A percentile compares a stretch with the other conserved stretches of the same genome.
These are phyloP conservation scores for Bruguiera gymnorhiza DNA, from an alignment of 345 rosid species.

Conservation along the genomic window DNA sequence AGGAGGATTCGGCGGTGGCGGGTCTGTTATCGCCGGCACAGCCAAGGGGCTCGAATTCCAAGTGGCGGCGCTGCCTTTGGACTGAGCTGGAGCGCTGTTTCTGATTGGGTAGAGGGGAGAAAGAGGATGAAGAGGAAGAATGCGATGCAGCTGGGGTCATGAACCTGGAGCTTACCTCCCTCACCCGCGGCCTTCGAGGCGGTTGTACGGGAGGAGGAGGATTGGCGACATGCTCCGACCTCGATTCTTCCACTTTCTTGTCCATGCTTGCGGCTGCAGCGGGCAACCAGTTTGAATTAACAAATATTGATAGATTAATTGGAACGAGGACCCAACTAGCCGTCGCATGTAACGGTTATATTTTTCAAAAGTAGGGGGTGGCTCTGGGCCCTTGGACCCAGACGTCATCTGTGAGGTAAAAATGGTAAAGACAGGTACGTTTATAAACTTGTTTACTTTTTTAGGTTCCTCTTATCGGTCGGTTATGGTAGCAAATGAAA, in stretches of 20 bases:
- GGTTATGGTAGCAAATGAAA: too few relatives aligned
- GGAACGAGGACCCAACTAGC: constrained; percentile 10
- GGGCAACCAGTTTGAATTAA: too few relatives aligned
- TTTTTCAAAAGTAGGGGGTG: constrained; percentile 11
- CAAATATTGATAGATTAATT: too few relatives aligned
- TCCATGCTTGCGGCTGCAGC: too few relatives aligned
- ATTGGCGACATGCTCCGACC: not conserved
- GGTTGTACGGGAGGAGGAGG: not conserved
- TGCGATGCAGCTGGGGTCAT: constrained; percentile 16
- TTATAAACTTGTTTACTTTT: too few relatives aligned
- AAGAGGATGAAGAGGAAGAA: constrained; percentile 9
- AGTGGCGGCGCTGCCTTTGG: constrained; percentile 48
- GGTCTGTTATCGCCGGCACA: too few relatives aligned
- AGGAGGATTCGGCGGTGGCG: constrained; percentile 22
- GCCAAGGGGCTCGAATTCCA: constrained; percentile 24
- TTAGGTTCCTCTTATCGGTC: too few relatives aligned
- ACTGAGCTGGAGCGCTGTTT: constrained; percentile 39
- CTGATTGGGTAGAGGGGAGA: constrained; percentile 29
- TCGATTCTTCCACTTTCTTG: not conserved
- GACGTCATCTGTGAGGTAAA: too few relatives aligned
- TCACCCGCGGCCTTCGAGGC: constrained; percentile 16
- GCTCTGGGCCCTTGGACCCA: too few relatives aligned
- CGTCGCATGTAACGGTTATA: constrained; percentile 25
- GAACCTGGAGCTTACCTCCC: constrained; percentile 22
- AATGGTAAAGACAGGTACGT: too few relatives aligned